Evolutionary conservation across 345 rosid species (phyloP).

Genomic region (Noccaea caerulescens): DNA sequence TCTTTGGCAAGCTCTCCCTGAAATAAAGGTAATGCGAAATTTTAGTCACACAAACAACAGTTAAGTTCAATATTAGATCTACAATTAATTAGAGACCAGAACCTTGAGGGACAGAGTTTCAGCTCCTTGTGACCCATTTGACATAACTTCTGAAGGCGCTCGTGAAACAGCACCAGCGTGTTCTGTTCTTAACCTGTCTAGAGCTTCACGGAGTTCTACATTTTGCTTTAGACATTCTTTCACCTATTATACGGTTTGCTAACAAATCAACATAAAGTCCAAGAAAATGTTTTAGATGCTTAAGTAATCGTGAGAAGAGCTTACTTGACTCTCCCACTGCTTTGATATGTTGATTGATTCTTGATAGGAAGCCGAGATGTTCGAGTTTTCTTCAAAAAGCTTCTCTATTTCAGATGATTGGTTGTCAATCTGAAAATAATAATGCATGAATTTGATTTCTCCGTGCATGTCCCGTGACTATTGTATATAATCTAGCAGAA

Average conservation of each 20-base stretch:
- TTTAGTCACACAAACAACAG: neutral
- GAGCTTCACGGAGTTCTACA: conserved; percentile 73
- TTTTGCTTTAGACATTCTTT: conserved; percentile 87
- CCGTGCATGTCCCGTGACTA: conserved; percentile 13
- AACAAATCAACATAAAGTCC: conserved; percentile 1
- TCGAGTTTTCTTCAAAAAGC: conserved; percentile 89
- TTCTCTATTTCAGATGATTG: conserved; percentile 96
- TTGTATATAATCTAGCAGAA: conserved; percentile 14
- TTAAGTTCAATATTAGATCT: neutral
- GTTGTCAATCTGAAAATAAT: conserved; percentile 72
- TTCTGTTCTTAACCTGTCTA: conserved; percentile 75
- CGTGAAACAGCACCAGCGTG: conserved; percentile 49
- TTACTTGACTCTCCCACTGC: conserved; percentile 79
- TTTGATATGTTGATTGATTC: conserved; percentile 65
- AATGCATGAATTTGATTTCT: conserved; percentile 8
- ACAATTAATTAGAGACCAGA: neutral
- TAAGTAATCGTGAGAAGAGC: conserved; percentile 59
- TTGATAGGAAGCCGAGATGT: conserved; percentile 65
- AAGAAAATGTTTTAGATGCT: neutral
- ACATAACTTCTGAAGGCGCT: conserved; percentile 39
- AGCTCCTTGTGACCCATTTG: conserved; percentile 45
- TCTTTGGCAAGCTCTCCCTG: conserved; percentile 81
- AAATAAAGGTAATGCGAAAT: neutral
- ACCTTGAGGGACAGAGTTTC: conserved; percentile 81
- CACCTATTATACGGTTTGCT: conserved; percentile 59